A percentile compares a stretch with the other conserved stretches of the same genome.
Conservation (phyloP, 495 filamentous ascomycete species). For the Poronia punctata region DNA sequence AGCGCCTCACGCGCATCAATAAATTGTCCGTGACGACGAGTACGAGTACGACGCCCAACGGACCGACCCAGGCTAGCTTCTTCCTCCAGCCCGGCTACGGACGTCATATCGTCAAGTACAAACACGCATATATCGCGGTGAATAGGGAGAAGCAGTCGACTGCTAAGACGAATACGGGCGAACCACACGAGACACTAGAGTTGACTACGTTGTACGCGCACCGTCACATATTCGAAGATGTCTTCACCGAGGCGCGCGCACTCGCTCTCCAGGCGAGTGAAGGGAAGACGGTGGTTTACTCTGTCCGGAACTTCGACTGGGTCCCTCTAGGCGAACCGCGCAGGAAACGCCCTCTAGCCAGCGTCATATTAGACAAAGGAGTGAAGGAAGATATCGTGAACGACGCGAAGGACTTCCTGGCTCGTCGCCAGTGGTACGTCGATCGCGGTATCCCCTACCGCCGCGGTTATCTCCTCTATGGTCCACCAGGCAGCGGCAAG, state of each 20-base stretch:
- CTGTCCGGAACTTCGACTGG: constrained; percentile 68
- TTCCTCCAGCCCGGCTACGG: constrained; percentile 86
- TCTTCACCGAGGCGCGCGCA: constrained; percentile 78
- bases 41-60: constrained; percentile 54
- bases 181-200: constrained; percentile 89
- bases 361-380: constrained; percentile 79
- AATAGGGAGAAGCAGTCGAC: constrained; percentile 72
- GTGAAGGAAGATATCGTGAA: constrained; percentile 78
- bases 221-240: constrained; percentile 74
- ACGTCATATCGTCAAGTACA: constrained; percentile 76
- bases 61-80: constrained; percentile 71
- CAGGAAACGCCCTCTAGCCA: constrained; percentile 78
- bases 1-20: constrained; percentile 42
- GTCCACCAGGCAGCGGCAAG: constrained; percentile 91
- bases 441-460: constrained; percentile 94
- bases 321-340: constrained; percentile 78
- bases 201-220: constrained; percentile 86
- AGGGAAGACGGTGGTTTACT: constrained; percentile 93
- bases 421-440: constrained; percentile 77
- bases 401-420: constrained; percentile 80
- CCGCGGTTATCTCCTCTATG: constrained; percentile 87
- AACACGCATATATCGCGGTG: constrained; percentile 72
- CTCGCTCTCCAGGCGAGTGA: constrained; percentile 70
- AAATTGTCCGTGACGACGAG: constrained; percentile 41
- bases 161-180: constrained; percentile 65